Evolutionary conservation across 2,329 filamentous ascomycete species (phyloP).

Genomic region (Seiridium unicorne): DNA sequence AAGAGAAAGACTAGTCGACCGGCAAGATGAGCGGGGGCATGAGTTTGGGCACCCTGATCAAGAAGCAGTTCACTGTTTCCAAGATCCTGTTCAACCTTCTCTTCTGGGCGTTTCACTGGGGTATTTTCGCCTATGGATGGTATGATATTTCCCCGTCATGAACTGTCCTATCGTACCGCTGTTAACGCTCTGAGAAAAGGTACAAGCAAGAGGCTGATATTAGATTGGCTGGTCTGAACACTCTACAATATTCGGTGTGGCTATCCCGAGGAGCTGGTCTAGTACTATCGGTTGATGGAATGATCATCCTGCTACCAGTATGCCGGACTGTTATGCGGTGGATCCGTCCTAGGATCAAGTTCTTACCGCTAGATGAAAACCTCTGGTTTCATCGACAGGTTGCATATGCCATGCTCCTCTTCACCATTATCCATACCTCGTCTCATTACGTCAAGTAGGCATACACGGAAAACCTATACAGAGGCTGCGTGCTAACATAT

Average conservation of each 20-base stretch:
- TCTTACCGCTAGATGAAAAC: slow-evolving; percentile 92
- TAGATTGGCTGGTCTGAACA: slow-evolving; percentile 75
- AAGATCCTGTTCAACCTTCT: slow-evolving; percentile 79
- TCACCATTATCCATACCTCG: slow-evolving; percentile 71
- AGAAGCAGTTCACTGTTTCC: slow-evolving; percentile 64
- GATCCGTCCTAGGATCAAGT: slow-evolving; percentile 82
- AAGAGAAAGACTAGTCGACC: slow-evolving; percentile 29
- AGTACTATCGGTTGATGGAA: slow-evolving; percentile 78
- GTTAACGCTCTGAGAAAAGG: slow-evolving; percentile 46
- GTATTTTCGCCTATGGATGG: slow-evolving; percentile 84
- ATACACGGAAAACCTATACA: background rate
- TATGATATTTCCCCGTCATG: slow-evolving; percentile 40
- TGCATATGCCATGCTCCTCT: slow-evolving; percentile 84
- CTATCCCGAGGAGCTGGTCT: slow-evolving; percentile 91
- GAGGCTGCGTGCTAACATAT: background rate
- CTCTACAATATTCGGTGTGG: slow-evolving; percentile 87
- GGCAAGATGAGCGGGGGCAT: slow-evolving; percentile 40
- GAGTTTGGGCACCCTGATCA: slow-evolving; percentile 39
- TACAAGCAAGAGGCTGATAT: slow-evolving; percentile 70
- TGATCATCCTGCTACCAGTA: slow-evolving; percentile 89
- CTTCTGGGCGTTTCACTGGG: slow-evolving; percentile 78
- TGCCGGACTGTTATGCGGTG: slow-evolving; percentile 86
- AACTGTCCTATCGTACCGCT: too few species aligned
- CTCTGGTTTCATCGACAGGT: slow-evolving; percentile 96
- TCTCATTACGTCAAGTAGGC: slow-evolving; percentile 91